phyloP scores from a whole-genome alignment of 805 yeast genomes.

The Ogataea zsoltii region DNA sequence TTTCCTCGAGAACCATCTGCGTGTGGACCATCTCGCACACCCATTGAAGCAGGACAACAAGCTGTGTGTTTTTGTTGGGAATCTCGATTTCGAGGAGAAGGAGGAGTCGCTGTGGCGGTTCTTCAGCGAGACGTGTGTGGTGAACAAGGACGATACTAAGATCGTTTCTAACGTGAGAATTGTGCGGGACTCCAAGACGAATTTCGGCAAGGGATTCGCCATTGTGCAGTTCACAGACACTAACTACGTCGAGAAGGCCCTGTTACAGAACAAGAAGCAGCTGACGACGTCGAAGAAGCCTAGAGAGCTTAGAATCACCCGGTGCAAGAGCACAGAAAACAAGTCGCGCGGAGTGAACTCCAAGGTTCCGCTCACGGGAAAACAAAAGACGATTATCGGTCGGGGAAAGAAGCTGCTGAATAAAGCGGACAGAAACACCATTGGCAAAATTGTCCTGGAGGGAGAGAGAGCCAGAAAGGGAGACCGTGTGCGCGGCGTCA shows the following conservation, averaged over 20 bases:
- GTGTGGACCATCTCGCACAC: constrained; percentile 92
- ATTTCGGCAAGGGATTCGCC: constrained; percentile 96
- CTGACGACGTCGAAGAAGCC: constrained; percentile 39
- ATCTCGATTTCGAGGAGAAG: constrained; percentile 86
- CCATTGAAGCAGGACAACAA: constrained; percentile 85
- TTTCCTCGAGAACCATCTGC: constrained; percentile 71
- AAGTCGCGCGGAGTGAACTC: constrained; percentile 18
- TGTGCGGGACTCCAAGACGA: constrained; percentile 89
- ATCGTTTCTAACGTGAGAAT: constrained; percentile 83
- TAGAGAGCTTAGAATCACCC: constrained; percentile 73
- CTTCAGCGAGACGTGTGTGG: constrained; percentile 50
- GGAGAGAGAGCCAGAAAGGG: constrained; percentile 81
- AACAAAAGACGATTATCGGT: constrained; percentile 75
- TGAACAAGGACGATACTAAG: constrained; percentile 44
- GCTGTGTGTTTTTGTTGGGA: constrained; percentile 88
- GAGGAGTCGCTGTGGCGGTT: constrained; percentile 89
- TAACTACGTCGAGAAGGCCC: constrained; percentile 75
- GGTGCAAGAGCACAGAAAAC: constrained; percentile 53
- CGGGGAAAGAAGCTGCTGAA: constrained; percentile 76
- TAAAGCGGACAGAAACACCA: constrained; percentile 73
- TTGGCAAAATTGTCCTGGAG: constrained; percentile 63
- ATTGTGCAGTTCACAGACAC: constrained; percentile 84
- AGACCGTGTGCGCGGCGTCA: constrained; percentile 56
- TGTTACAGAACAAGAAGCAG: constrained; percentile 72
- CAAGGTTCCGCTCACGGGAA: constrained; percentile 41